Evolutionary conservation across 805 yeast species (phyloP), one percentile per base, ranked within the genome.

Genomic region (Lachancea cidri): DNA sequence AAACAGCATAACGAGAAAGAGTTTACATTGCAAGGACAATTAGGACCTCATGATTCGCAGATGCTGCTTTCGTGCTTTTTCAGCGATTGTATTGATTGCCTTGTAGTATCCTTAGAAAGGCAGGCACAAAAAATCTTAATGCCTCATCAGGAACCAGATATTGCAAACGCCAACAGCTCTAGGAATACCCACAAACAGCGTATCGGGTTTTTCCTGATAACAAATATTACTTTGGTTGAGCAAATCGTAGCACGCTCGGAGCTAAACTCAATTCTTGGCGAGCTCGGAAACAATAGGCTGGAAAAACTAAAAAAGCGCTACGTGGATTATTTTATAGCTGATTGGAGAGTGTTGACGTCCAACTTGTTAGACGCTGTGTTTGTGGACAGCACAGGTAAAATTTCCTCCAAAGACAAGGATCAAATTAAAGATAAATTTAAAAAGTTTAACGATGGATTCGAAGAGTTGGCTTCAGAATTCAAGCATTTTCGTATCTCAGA

Each of bases 391-490:
- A 42, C 60, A 15, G 75, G 74, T 27, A 73, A 67, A 48, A 58
- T 67, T 48, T 67, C 77, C 34, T 77, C 79, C n/a, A 83, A 85
- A 50, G 95, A 87, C 49, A 77, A 79, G 47, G 96, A 87, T 40
- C 76, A 71, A 37, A 77, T 87, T 42, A 93, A 91, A 55, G 96
- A 93, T 46, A 78, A 86, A 55, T 87, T 86, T 65, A 77, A 76
- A 48, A 81, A 74, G 44, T 93, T 91, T 66, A 91, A 89, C 58
- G 77, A 76, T 20, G 82, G 81, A 33, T 85, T 93, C 57, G 98
- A 93, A 40, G 85, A 77, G 25, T 76, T 89, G 25, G 74, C 83
- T 17, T 72, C 72, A 22, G 78, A 74, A 42, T 85, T 84, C 56
- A 81, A 78, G 52, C 71, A 72, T 36, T 82, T 78, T 58, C 76